Evolutionary conservation across 805 yeast species (phyloP).

Genomic region (Clavispora carvajalis): DNA sequence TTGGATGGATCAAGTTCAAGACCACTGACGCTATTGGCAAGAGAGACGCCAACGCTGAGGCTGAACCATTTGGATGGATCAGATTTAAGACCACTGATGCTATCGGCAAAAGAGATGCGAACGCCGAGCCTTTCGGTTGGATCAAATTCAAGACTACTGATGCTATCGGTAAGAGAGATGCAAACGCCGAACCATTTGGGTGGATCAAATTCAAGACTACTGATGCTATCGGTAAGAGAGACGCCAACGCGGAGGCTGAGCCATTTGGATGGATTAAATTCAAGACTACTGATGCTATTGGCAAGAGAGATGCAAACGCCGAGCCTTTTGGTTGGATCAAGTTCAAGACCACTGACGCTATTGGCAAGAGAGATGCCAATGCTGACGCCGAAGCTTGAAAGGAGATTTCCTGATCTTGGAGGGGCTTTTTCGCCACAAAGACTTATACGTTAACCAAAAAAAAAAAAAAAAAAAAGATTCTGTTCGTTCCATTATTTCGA

Average conservation of each 20-base stretch:
- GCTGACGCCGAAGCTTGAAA: constrained; percentile 9
- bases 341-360: constrained; percentile 10
- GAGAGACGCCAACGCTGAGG: constrained; percentile 7
- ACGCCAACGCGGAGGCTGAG: constrained; percentile 2
- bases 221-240: constrained; percentile 4
- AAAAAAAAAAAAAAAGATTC: too few species aligned
- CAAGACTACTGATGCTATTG: constrained; percentile 4
- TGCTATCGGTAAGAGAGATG: constrained; percentile 2
- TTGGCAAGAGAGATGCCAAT: constrained; percentile 11
- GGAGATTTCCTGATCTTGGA: neutral
- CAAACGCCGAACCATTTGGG: constrained; percentile 3
- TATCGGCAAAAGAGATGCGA: constrained; percentile 2
- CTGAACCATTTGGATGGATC: constrained; percentile 4
- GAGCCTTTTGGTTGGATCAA: constrained; percentile 4
- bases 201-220: constrained; percentile 4
- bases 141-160: constrained; percentile 3
- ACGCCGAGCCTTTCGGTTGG: constrained; percentile 4
- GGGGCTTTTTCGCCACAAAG: neutral
- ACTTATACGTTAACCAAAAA: too few species aligned
- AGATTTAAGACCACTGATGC: constrained; percentile 4
- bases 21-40: constrained; percentile 4
- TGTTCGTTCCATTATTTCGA: neutral
- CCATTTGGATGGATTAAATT: constrained; percentile 6
- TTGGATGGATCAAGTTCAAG: constrained; percentile 11
- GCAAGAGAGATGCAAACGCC: constrained; percentile 14